Conservation (phyloP, 192 early-diverging fungal genomes). For the Coemansia sp. region DNA sequence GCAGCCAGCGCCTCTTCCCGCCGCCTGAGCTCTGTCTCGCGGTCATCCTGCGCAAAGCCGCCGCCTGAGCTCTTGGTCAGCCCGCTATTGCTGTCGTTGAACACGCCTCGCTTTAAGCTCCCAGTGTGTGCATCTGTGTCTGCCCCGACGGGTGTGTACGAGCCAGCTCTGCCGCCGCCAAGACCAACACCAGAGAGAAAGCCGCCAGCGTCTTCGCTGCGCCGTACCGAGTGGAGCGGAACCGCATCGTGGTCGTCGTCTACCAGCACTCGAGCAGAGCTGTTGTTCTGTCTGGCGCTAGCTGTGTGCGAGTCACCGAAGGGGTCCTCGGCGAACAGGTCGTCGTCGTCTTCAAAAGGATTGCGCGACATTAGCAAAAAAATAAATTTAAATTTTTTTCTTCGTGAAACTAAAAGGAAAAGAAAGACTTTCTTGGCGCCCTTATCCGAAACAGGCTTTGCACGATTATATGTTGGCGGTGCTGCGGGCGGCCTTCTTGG, state of each 20-base stretch:
- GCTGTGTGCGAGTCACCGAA: conserved; percentile 33
- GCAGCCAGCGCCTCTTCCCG: conserved; percentile 75
- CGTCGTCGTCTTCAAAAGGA: conserved; percentile 44
- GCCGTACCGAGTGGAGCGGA: conserved; percentile 39
- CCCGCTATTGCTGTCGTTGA: conserved; percentile 7
- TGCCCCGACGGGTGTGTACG: conserved; percentile 38
- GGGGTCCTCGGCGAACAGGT: conserved; percentile 41
- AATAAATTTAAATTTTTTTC: background rate
- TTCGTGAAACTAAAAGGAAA: conserved; percentile 1
- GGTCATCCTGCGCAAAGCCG: conserved; percentile 33
- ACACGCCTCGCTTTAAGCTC: conserved; percentile 11
- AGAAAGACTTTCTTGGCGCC: background rate
- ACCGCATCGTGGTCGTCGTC: conserved; percentile 37
- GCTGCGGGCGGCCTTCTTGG: conserved; percentile 17
- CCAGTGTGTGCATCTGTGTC: conserved; percentile 18
- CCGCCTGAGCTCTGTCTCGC: conserved; percentile 70
- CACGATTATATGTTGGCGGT: background rate
- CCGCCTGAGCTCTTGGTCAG: conserved; percentile 10
- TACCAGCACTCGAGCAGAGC: conserved; percentile 4
- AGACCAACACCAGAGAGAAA: conserved; percentile 31
- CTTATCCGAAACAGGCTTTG: conserved; percentile 1
- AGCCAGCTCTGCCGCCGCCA: conserved; percentile 17
- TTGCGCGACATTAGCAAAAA: conserved; percentile 39
- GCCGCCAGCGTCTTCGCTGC: conserved; percentile 37
- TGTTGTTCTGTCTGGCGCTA: conserved; percentile 12